A percentile compares a stretch with the other conserved stretches of the same genome.
phyloP scores from a whole-genome alignment of 306 rosid genomes.

The Geum urbanum region DNA sequence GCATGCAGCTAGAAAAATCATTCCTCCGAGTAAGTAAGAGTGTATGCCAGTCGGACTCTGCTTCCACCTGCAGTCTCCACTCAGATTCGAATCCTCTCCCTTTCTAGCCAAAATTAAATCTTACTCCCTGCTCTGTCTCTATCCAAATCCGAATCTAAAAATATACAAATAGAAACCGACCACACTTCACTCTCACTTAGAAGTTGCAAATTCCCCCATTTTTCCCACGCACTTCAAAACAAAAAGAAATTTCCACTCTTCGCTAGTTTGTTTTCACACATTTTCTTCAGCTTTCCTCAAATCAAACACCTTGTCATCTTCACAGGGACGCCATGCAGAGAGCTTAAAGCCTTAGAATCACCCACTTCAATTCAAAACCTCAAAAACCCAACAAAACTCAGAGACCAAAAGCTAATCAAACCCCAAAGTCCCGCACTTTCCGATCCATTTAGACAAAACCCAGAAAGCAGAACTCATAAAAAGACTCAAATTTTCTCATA shows the following conservation, averaged over 20 bases:
- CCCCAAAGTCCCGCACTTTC: neutral
- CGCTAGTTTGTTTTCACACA: neutral
- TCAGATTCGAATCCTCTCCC: constrained; percentile 11
- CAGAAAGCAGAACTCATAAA: neutral
- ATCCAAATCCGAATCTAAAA: neutral
- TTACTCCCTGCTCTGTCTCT: neutral
- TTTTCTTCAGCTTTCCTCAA: constrained; percentile 13
- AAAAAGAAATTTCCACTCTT: neutral
- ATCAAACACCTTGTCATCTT: constrained; percentile 15
- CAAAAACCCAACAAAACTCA: constrained; percentile 5
- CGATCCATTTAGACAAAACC: neutral
- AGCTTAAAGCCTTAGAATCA: neutral
- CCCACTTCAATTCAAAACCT: constrained; percentile 1
- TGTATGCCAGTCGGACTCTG: neutral
- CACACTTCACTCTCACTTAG: neutral
- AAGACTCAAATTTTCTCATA: neutral
- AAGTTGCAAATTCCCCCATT: constrained; percentile 7
- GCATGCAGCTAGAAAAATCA: constrained; percentile 15
- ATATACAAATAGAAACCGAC: too few species aligned
- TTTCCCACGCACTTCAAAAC: constrained; percentile 13
- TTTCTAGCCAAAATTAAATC: neutral
- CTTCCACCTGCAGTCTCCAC: constrained; percentile 2
- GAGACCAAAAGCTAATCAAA: neutral
- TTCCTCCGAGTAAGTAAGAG: neutral
- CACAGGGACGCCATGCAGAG: neutral